phyloP scores from a whole-genome alignment of 2,329 filamentous ascomycete genomes.

The Calycina herbarum region DNA sequence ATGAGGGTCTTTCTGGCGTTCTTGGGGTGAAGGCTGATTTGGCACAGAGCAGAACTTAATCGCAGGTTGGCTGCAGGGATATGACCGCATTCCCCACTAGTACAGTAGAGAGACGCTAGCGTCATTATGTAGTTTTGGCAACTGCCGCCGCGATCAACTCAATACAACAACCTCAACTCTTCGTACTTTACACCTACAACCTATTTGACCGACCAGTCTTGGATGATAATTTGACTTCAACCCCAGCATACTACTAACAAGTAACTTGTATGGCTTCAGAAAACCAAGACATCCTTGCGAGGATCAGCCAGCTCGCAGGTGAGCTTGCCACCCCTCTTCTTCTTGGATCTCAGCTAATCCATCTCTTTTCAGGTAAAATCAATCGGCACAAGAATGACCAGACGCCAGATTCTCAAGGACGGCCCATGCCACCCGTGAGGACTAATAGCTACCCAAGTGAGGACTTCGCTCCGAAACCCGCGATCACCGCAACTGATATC shows the following conservation, averaged over 20 bases:
- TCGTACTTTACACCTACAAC: conserved; percentile 8
- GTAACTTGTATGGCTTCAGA: conserved; percentile 47
- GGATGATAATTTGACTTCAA: neutral
- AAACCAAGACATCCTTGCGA: conserved; percentile 54
- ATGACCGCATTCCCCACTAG: conserved; percentile 2
- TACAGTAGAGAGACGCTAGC: conserved; percentile 11
- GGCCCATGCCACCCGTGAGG: conserved; percentile 17
- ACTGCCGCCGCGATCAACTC: neutral
- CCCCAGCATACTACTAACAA: conserved; percentile 25
- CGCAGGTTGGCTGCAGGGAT: neutral
- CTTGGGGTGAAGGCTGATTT: neutral
- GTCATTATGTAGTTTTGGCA: neutral
- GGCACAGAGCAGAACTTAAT: neutral
- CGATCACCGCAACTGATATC: conserved; percentile 21
- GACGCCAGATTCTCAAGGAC: conserved; percentile 35
- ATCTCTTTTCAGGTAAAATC: conserved; percentile 62
- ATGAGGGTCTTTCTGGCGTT: neutral
- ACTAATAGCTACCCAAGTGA: conserved; percentile 27
- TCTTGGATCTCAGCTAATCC: conserved; percentile 33
- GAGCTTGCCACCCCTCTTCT: conserved; percentile 47
- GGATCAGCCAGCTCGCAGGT: conserved; percentile 59
- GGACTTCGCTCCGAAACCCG: conserved; percentile 12
- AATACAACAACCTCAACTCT: conserved; percentile 3
- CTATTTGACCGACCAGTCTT: neutral
- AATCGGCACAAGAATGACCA: conserved; percentile 74